Percentiles rank a stretch among this genome's conserved stretches.
These are phyloP conservation scores for Chrysoporthe deuterocubensis DNA, from an alignment of 2,329 filamentous ascomycete genomes.

Conservation along the genomic window DNA sequence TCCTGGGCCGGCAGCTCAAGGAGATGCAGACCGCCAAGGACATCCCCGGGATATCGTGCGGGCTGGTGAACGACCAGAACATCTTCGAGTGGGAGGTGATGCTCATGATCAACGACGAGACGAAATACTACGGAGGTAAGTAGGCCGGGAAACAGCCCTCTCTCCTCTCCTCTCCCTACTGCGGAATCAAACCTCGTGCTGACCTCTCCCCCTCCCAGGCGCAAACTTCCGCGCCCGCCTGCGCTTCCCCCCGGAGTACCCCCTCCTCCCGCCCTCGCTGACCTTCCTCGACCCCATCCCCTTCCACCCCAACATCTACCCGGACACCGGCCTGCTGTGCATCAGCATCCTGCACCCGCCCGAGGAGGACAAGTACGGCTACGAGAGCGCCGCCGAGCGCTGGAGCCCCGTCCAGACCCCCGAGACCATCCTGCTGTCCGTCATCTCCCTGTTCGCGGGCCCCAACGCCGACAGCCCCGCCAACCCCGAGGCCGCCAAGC, in stretches of 20 bases:
- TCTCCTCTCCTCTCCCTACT: neutral
- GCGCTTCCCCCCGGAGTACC: slow-evolving; percentile 83
- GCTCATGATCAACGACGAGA: slow-evolving; percentile 96
- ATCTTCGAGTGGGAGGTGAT: slow-evolving; percentile 99
- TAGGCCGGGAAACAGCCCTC: no score
- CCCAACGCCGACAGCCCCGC: slow-evolving; percentile 96
- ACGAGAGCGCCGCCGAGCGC: slow-evolving; percentile 86
- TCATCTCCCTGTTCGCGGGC: slow-evolving; percentile 88
- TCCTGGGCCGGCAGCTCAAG: slow-evolving; percentile 86
- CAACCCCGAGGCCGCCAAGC: slow-evolving; percentile 87
- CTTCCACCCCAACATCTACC: slow-evolving; percentile 95
- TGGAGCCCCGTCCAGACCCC: slow-evolving; percentile 96
- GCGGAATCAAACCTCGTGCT: neutral
- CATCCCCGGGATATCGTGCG: slow-evolving; percentile 92
- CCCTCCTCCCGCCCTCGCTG: slow-evolving; percentile 84
- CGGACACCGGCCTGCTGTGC: slow-evolving; percentile 78
- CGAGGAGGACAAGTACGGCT: slow-evolving; percentile 91
- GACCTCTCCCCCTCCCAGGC: no score
- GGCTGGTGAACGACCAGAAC: slow-evolving; percentile 81
- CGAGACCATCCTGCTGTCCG: slow-evolving; percentile 89
- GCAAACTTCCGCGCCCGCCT: slow-evolving; percentile 90
- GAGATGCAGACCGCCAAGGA: slow-evolving; percentile 92
- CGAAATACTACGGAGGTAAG: slow-evolving; percentile 87
- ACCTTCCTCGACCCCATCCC: slow-evolving; percentile 81
- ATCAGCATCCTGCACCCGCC: slow-evolving; percentile 97